Conservation (phyloP, 306 rosid species). For the Castanea crenata region DNA sequence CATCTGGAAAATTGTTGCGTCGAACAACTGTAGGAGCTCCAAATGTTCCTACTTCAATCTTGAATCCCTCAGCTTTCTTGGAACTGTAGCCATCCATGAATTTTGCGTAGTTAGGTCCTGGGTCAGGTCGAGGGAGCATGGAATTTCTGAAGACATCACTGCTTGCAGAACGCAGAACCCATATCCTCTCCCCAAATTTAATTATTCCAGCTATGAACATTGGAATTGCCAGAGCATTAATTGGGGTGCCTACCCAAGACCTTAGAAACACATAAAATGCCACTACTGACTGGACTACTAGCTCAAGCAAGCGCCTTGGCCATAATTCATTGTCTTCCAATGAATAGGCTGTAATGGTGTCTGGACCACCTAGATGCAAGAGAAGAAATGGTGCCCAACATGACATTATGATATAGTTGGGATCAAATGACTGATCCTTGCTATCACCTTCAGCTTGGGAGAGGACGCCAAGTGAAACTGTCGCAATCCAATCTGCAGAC, state of each 20-base stretch:
- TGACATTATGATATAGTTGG: not conserved
- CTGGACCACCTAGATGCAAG: slow-evolving; percentile 12
- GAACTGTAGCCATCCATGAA: too few relatives aligned
- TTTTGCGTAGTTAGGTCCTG: too few relatives aligned
- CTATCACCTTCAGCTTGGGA: too few relatives aligned
- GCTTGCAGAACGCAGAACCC: not conserved
- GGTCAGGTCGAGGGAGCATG: too few relatives aligned
- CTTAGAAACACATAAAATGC: not conserved
- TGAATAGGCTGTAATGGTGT: slow-evolving; percentile 16
- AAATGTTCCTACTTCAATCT: too few relatives aligned
- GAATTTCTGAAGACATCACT: too few relatives aligned
- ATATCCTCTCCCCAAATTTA: slow-evolving; percentile 1
- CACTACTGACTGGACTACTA: not conserved
- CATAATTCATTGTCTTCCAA: slow-evolving; percentile 15
- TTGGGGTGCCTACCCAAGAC: not conserved
- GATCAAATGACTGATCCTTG: too few relatives aligned
- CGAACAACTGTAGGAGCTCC: too few relatives aligned
- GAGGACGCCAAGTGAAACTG: slow-evolving; percentile 6
- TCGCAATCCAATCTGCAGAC: slow-evolving; percentile 6
- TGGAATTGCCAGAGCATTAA: not conserved
- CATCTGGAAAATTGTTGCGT: too few relatives aligned
- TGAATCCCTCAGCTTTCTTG: too few relatives aligned
- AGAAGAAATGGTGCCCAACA: slow-evolving; percentile 2
- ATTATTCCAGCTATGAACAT: slow-evolving; percentile 12
- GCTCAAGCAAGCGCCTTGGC: not conserved